Conservation (phyloP, 768 basidiomycete genomes). For the Lactarius hengduanensis region DNA sequence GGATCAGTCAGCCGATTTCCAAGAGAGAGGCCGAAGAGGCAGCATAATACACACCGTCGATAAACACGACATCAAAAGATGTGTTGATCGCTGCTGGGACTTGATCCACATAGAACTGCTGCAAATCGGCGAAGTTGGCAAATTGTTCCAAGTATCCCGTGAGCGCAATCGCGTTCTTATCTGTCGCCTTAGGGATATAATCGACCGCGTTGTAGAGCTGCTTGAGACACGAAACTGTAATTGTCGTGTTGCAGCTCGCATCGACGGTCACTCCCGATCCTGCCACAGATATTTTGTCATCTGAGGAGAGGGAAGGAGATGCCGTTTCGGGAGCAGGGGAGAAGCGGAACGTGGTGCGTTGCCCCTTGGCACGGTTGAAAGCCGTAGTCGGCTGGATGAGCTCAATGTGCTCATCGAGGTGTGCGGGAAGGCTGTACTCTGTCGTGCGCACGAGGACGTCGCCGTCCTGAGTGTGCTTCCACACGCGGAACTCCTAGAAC, state of each 20-base stretch:
- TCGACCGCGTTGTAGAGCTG: constrained; percentile 39
- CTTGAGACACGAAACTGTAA: constrained; percentile 38
- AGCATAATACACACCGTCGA: constrained; percentile 48
- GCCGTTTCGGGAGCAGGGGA: background rate
- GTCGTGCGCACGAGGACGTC: constrained; percentile 58
- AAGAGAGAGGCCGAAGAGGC: background rate
- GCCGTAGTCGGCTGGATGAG: constrained; percentile 66
- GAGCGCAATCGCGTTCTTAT: constrained; percentile 37
- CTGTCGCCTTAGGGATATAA: constrained; percentile 31
- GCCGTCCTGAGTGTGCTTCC: constrained; percentile 49
- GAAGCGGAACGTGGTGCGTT: constrained; percentile 41
- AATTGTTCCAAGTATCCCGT: constrained; percentile 40
- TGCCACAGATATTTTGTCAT: constrained; percentile 3
- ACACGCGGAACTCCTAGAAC: constrained; percentile 54
- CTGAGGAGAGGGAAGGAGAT: background rate
- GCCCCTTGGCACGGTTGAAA: constrained; percentile 47
- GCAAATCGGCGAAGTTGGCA: constrained; percentile 36
- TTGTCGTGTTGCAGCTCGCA: constrained; percentile 38
- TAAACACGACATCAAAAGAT: constrained; percentile 51
- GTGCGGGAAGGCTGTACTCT: constrained; percentile 55
- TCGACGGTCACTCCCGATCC: constrained; percentile 27
- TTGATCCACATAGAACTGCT: constrained; percentile 36
- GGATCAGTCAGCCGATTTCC: background rate
- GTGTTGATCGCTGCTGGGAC: constrained; percentile 39
- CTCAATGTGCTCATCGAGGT: constrained; percentile 55